Evolutionary conservation across 352 stramenopile species (phyloP).

Genomic region (Phytopythium ostracodes): DNA sequence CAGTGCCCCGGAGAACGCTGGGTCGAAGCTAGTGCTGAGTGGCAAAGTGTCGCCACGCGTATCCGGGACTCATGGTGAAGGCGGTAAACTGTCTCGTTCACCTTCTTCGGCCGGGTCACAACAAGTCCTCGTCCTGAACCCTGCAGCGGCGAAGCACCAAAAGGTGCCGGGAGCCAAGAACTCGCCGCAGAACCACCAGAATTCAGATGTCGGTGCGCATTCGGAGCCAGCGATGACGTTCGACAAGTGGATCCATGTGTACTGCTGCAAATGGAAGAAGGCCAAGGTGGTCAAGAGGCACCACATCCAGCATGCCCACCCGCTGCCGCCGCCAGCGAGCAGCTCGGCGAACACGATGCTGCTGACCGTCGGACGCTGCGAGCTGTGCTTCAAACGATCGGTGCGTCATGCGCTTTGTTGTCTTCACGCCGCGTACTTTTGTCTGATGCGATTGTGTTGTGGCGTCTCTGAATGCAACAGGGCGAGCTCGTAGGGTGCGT

Average conservation of each 20-base stretch:
- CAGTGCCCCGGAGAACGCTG: conserved; percentile 8
- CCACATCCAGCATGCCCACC: conserved; percentile 54
- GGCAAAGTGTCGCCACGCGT: not conserved
- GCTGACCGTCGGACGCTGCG: conserved; percentile 26
- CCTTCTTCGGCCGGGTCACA: not conserved
- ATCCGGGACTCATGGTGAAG: not conserved
- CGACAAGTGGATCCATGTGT: conserved; percentile 72
- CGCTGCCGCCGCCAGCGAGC: conserved; percentile 14
- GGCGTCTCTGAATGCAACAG: conserved; percentile 15
- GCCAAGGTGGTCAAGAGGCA: conserved; percentile 57
- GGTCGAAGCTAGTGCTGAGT: not conserved
- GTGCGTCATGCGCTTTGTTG: conserved; percentile 16
- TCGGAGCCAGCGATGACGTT: conserved; percentile 7
- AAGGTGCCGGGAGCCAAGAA: not conserved
- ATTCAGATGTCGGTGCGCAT: not conserved
- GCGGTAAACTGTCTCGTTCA: not conserved
- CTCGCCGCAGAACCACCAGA: not conserved
- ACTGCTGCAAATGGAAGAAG: conserved; percentile 77
- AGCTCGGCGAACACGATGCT: conserved; percentile 15
- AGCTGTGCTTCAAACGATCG: conserved; percentile 47
- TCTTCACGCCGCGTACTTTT: not conserved
- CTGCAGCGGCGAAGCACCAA: not conserved
- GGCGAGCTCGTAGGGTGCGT: conserved; percentile 49
- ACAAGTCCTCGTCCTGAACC: not conserved
- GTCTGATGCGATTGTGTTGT: not conserved